Evolutionary conservation across 495 filamentous ascomycete species (phyloP), one percentile per base, ranked within the genome.

Genomic region (Trichoderma gamsii): DNA sequence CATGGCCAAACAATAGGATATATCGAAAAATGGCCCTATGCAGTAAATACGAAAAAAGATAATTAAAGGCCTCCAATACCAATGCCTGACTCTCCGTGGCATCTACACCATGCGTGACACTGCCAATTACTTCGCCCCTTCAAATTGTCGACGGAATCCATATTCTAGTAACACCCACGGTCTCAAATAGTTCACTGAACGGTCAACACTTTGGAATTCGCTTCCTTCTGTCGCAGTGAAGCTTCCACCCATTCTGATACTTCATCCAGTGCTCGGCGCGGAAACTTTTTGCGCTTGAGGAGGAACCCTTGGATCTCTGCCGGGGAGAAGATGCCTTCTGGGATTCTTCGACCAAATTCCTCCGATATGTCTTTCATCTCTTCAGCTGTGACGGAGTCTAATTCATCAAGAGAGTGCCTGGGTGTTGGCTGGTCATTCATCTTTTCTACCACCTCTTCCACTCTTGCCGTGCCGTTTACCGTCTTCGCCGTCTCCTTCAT

Each of bases 261-360:
- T 69, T 87, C 82, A 21, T 73, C 75, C n/a, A 89, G 68, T 38
- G 89, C 88, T 64, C 77, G 77, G 43, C 79, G 75, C 18, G 89
- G 88, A 49, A 80, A 79, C 72, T 85, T 87, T 75, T 89, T 89
- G 63, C 87, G 77, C 71, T 84, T 87, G 21, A 91, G 74, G 32
- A 92, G 73, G 73, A 86, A 90, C 2, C 87, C 88, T 73, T 92
- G 89, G 61, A 92, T 84, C 73, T 92, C 87, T 4, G 89, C 90
- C 0, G 89, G 89, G 8, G 84, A 86, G 72, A 91, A 84, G 65
- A 76, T 71, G 52, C 75, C 75, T 8, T 73, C 70, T 11, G 86
- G 84, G 63, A 88, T 80, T 64, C 76, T 76, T 1, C 72, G 69
- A 15, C 81, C 75, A 68, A 88, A 87, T 25, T 76, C 66, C 9